These are phyloP conservation scores for Wilhelminamyces savonicus DNA, from an alignment of 805 yeast species.

Conservation along the genomic window DNA sequence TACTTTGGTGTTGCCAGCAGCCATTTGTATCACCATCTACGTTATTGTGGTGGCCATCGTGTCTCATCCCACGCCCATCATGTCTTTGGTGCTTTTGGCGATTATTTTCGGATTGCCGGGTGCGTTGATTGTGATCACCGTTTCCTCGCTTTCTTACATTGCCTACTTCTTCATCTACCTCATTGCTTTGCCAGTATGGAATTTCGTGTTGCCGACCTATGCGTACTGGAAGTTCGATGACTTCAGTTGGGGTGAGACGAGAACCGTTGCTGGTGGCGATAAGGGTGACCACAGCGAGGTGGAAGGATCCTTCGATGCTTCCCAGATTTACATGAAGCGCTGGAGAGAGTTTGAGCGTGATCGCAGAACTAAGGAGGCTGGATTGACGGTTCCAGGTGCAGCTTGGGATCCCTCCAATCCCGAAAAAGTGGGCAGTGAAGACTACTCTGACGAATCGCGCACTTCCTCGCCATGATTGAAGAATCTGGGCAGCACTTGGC, in stretches of 20 bases:
- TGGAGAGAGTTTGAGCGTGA: constrained; percentile 93
- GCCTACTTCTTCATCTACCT: constrained; percentile 77
- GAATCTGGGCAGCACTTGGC: no score
- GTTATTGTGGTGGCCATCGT: constrained; percentile 68
- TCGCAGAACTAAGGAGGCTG: constrained; percentile 30
- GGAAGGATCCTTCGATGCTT: constrained; percentile 87
- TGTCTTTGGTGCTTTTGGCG: constrained; percentile 72
- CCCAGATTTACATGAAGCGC: constrained; percentile 80
- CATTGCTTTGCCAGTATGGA: constrained; percentile 88
- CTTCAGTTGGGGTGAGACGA: constrained; percentile 94
- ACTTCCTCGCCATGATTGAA: no score
- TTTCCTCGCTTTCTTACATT: constrained; percentile 65
- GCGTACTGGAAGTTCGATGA: constrained; percentile 95
- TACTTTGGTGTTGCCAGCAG: constrained; percentile 83
- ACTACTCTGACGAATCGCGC: constrained; percentile 20
- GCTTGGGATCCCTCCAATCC: constrained; percentile 40
- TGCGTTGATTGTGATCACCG: constrained; percentile 70
- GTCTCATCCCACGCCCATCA: constrained; percentile 65
- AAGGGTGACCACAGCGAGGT: constrained; percentile 60
- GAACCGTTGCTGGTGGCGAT: constrained; percentile 67
- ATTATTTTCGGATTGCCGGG: constrained; percentile 85
- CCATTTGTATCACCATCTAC: constrained; percentile 76
- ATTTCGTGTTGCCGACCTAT: constrained; percentile 77
- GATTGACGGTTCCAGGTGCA: constrained; percentile 31
- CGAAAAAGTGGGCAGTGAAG: constrained; percentile 17